Conservation (phyloP, 768 basidiomycete genomes). For the Rubroboletus pulcherrimus region DNA sequence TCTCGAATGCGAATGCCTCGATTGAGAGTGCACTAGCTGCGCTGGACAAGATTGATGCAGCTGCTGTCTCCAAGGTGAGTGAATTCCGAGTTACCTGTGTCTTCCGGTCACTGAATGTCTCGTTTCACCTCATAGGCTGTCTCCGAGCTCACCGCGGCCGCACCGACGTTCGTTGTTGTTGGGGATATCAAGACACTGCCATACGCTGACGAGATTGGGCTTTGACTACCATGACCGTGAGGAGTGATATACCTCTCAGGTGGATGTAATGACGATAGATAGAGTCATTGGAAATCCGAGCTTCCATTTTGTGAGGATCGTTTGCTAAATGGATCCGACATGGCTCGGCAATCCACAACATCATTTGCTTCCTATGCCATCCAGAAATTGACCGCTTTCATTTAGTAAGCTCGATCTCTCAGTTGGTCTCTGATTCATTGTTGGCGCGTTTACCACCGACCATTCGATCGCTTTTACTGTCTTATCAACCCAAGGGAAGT, state of each 20-base stretch:
- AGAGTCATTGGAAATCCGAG: conserved; percentile 9
- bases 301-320: background rate
- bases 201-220: conserved; percentile 78
- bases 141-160: conserved; percentile 60
- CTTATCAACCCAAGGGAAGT: too few species aligned
- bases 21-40: conserved; percentile 61
- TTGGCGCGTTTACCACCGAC: too few species aligned
- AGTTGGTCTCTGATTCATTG: too few species aligned
- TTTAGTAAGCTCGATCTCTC: background rate
- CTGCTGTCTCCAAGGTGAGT: conserved; percentile 66
- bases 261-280: conserved; percentile 18
- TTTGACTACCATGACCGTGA: conserved; percentile 38
- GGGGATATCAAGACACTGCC: conserved; percentile 78
- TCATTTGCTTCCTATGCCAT: background rate
- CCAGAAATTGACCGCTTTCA: background rate
- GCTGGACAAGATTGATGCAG: conserved; percentile 64
- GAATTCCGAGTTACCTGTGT: background rate
- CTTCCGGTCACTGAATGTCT: background rate
- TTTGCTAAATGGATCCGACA: background rate
- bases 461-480: background rate
- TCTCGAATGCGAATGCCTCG: conserved; percentile 52
- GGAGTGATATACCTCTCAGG: conserved; percentile 11
- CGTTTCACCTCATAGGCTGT: conserved; percentile 40
- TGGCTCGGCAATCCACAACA: too few species aligned
- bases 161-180: conserved; percentile 85